Evolutionary conservation across 2,329 filamentous ascomycete genomes (phyloP).

Genomic region (Fusarium sp.): DNA sequence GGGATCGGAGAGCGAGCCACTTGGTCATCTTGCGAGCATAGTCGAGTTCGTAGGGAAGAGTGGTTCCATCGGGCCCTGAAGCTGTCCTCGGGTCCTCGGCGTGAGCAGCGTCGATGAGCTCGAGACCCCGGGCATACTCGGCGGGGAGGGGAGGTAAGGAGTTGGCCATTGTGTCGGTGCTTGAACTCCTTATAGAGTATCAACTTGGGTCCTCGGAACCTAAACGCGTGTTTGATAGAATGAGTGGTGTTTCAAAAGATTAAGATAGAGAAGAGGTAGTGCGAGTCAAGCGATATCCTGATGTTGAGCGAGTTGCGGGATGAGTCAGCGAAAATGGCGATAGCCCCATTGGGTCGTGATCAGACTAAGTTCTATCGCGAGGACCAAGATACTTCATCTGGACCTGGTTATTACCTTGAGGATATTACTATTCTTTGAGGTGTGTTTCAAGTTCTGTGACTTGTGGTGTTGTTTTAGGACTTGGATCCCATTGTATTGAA

Average conservation of each 20-base stretch:
- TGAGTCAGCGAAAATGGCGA: constrained; percentile 41
- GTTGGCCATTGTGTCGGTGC: constrained; percentile 22
- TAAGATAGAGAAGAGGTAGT: not conserved
- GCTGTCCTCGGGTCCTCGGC: constrained; percentile 51
- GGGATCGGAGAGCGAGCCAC: constrained; percentile 73
- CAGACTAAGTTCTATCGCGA: not conserved
- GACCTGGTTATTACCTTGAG: not conserved
- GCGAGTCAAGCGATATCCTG: not conserved
- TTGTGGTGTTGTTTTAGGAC: not conserved
- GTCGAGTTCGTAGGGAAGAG: constrained; percentile 80
- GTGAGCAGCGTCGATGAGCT: constrained; percentile 77
- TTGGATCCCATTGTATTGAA: not conserved
- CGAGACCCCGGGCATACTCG: constrained; percentile 65
- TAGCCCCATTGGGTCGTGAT: constrained; percentile 34
- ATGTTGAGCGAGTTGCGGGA: constrained; percentile 27
- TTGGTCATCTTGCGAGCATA: constrained; percentile 84
- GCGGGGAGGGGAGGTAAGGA: constrained; percentile 49
- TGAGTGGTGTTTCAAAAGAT: not conserved
- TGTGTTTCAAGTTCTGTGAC: not conserved
- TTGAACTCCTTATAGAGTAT: not conserved
- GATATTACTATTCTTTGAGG: not conserved
- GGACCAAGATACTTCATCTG: not conserved
- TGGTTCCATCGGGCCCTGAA: constrained; percentile 55
- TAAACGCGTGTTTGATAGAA: not conserved
- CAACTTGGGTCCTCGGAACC: not conserved